Evolutionary conservation across 176 grass and related monocot species (phyloP).

Genomic region (Triticum urartu): DNA sequence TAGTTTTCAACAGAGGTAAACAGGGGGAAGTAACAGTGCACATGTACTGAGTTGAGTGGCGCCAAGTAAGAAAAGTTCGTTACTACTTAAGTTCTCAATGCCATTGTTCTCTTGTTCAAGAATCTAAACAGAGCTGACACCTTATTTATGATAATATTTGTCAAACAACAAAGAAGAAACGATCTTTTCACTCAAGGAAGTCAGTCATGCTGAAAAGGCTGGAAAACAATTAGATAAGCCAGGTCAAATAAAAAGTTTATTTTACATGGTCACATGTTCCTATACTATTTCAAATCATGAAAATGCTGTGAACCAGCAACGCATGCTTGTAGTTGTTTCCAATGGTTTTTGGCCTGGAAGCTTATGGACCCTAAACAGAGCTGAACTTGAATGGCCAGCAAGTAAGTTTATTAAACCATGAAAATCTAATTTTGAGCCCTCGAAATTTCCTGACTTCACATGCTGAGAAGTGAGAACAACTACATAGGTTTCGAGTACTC

Average conservation of each 20-base stretch:
- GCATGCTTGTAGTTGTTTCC: background rate
- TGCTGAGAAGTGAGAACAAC: background rate
- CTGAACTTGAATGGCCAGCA: background rate
- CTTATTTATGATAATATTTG: background rate
- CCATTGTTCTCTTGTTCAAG: background rate
- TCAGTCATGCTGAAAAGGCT: background rate
- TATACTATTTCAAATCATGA: background rate
- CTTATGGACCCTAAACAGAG: slow-evolving; percentile 9
- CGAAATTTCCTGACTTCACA: background rate
- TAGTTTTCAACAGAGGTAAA: background rate
- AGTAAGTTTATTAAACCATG: background rate
- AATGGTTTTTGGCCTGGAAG: background rate
- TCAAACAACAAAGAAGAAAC: background rate
- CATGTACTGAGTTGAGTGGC: slow-evolving; percentile 11
- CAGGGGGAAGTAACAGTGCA: background rate
- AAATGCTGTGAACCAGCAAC: background rate
- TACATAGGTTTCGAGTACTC: background rate
- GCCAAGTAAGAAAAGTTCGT: background rate
- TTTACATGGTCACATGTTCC: slow-evolving; percentile 2
- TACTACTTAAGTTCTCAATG: background rate
- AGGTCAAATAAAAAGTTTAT: slow-evolving; percentile 17
- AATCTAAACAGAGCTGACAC: slow-evolving; percentile 11
- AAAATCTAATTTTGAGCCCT: slow-evolving; percentile 6
- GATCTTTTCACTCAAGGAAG: background rate
- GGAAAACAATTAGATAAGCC: background rate